Conservation (phyloP, 2,329 filamentous ascomycete genomes). For the Neofusicoccum laricinum region DNA sequence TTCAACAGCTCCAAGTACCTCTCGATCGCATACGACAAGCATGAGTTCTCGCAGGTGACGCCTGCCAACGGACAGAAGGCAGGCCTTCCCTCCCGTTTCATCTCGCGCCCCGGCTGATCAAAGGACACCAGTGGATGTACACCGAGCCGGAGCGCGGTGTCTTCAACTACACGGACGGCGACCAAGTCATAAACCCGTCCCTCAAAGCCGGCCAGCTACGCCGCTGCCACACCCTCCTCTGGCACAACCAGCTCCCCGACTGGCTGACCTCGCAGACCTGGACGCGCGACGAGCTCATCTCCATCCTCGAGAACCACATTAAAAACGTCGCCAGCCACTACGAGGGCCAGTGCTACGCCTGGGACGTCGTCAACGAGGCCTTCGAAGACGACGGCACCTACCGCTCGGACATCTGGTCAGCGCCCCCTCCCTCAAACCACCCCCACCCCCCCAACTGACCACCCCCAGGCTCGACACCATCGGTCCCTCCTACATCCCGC, state of each 20-base stretch:
- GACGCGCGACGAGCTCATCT: conserved; percentile 57
- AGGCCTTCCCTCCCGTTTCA: background rate
- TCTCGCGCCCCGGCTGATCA: too few species aligned
- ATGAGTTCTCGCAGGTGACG: conserved; percentile 64
- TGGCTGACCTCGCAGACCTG: conserved; percentile 54
- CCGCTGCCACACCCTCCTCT: conserved; percentile 61
- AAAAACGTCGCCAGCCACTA: conserved; percentile 57
- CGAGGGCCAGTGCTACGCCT: conserved; percentile 45
- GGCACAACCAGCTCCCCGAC: conserved; percentile 53
- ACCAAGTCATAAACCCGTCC: conserved; percentile 45
- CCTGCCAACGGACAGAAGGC: conserved; percentile 61
- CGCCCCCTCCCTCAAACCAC: too few species aligned
- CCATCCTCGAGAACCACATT: conserved; percentile 60
- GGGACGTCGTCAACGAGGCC: conserved; percentile 66
- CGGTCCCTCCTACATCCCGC: conserved; percentile 46
- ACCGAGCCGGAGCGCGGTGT: conserved; percentile 56
- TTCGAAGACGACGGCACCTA: conserved; percentile 57
- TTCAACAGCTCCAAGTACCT: conserved; percentile 55
- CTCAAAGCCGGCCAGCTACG: conserved; percentile 46
- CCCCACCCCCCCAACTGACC: background rate
- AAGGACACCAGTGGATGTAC: conserved; percentile 53
- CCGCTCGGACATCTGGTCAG: conserved; percentile 52
- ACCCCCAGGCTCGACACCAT: background rate
- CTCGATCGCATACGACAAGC: conserved; percentile 51
- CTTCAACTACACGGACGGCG: conserved; percentile 60